Base-by-base conservation (phyloP, 768 basidiomycete genomes). In the Filobasidium floriforme region DNA sequence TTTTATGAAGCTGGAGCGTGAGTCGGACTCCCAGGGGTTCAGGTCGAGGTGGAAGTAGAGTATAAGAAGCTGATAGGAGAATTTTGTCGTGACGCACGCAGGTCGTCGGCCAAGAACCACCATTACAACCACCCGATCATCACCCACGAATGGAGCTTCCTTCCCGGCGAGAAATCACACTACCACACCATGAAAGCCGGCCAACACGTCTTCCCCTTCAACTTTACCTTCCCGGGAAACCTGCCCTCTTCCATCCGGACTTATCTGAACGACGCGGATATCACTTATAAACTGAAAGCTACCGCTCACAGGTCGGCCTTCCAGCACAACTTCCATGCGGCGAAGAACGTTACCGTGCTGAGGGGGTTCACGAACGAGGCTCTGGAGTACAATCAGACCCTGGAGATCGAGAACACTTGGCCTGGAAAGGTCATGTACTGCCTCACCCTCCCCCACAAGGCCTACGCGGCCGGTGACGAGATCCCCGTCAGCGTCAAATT, bases 341-440 rank as follows among this genome's bases (percentile, higher is more conserved):
- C 82, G 43, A 80, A 81, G 59, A 84, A 86, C 12, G 84, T 97
- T 59, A 79, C 82, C 65, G 81, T 98, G 68, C 71, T 89, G 59
- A 85, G 92, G 55, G 85, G 87, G 3, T 88, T 92, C 73, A 82
- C 85, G 22, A 76, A 85, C 1, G 91, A 92, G 68, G 88, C 93
- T 0, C 84, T 96, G 71, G 94, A 97, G 77, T 97, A 90, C 81
- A 93, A 91, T 73, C 92, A 97, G 75, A 91, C 91, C 1, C 84
- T 96, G 66, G 94, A 98, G 77, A 80, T 82, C 60, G 81, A 96
- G 79, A 96, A 93, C 77, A 92, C 92, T 18, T 98, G 94, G 94
- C 92, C 94, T 0, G 88, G 88, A 24, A 98, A 97, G 80, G 81
- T 96, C 79, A 94, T 93, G 92, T 97, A 94, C 77, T 87, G 88